Conservation (phyloP, 2,329 filamentous ascomycete genomes). For the Beauveria bassiana region DNA sequence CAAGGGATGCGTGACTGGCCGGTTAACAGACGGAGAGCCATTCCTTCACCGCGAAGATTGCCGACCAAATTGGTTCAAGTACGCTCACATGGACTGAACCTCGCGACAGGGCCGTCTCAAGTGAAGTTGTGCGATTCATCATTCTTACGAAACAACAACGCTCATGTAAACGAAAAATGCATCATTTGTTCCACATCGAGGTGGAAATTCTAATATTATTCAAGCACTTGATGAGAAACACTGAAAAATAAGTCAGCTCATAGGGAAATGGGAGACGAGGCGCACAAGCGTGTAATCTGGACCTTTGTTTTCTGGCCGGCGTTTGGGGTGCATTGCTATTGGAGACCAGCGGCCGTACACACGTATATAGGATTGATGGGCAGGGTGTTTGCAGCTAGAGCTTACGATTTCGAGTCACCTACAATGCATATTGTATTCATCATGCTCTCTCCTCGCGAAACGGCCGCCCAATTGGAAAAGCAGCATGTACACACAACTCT, state of each 20-base stretch:
- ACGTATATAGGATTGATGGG: neutral
- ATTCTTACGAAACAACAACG: neutral
- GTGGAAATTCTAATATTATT: neutral
- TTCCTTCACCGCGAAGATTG: slow-evolving; percentile 90
- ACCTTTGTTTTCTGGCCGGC: slow-evolving; percentile 2
- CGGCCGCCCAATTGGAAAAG: neutral
- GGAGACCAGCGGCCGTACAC: neutral
- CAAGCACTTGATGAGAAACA: neutral
- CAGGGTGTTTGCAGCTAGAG: neutral
- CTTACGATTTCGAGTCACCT: neutral
- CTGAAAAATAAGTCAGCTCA: neutral
- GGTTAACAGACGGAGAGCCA: slow-evolving; percentile 80
- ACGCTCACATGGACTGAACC: slow-evolving; percentile 66
- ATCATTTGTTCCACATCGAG: neutral
- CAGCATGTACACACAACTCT: neutral
- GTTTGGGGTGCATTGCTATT: slow-evolving; percentile 9
- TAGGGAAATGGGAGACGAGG: neutral
- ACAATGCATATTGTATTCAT: slow-evolving; percentile 21
- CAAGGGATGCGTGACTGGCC: slow-evolving; percentile 74
- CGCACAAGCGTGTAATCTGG: slow-evolving; percentile 1
- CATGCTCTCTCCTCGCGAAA: neutral
- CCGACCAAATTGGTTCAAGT: slow-evolving; percentile 95
- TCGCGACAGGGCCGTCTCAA: neutral
- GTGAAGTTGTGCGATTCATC: neutral
- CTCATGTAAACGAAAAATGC: neutral